These are phyloP conservation scores for Graphilbum sp. DNA, from an alignment of 2,329 filamentous ascomycete species.

Conservation along the genomic window DNA sequence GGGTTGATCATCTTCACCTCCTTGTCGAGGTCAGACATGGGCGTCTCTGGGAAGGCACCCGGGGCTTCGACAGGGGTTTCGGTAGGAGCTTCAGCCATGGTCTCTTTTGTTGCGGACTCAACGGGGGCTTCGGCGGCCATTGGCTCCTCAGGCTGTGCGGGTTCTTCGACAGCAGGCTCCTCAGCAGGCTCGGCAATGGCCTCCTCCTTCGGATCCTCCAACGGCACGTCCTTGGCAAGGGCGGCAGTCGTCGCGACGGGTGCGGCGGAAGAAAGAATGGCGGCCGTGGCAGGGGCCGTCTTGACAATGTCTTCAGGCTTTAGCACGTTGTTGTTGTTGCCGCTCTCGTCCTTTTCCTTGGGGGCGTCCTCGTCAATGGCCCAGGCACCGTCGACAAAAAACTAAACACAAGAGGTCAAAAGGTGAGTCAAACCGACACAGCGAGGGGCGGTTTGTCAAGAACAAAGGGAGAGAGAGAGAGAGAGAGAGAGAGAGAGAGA, in stretches of 20 bases:
- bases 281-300: constrained; percentile 27
- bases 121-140: not conserved
- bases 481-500: not conserved
- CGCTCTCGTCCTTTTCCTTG: constrained; percentile 65
- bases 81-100: not conserved
- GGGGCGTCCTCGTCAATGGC: constrained; percentile 64
- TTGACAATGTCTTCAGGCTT: constrained; percentile 51
- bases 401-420: constrained; percentile 34
- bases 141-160: not conserved
- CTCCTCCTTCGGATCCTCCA: constrained; percentile 27
- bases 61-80: constrained; percentile 13
- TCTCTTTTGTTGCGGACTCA: not conserved
- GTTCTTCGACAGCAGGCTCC: not conserved
- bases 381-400: constrained; percentile 90
- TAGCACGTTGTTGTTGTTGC: constrained; percentile 89
- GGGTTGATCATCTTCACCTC: constrained; percentile 39
- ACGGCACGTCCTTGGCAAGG: constrained; percentile 46
- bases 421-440: constrained; percentile 1
- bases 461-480: not conserved
- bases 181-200: constrained; percentile 17
- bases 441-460: not conserved
- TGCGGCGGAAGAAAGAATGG: constrained; percentile 46
- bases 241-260: constrained; percentile 54
- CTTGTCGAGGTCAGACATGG: constrained; percentile 34
- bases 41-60: constrained; percentile 29